These are phyloP conservation scores for Curvularia sp. DNA, from an alignment of 2,329 filamentous ascomycete species.

Conservation along the genomic window DNA sequence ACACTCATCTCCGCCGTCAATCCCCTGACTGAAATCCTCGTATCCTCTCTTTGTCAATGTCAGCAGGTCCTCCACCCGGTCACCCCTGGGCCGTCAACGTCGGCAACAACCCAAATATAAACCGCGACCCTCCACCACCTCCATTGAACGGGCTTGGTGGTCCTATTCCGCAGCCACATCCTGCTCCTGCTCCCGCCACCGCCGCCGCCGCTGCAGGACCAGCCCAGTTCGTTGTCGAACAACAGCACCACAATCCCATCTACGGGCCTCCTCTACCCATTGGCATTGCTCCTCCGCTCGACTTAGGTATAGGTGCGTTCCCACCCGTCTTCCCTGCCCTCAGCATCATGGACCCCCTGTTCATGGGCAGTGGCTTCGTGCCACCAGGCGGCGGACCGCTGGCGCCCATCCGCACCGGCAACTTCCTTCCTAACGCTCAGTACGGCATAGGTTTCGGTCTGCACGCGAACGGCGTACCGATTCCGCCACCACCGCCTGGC, in stretches of 20 bases:
- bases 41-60: constrained; percentile 25
- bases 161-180: constrained; percentile 19
- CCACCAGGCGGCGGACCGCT: constrained; percentile 34
- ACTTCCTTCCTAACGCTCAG: constrained; percentile 36
- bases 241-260: constrained; percentile 34
- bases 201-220: neutral
- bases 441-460: constrained; percentile 39
- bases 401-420: constrained; percentile 34
- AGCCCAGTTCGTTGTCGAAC: constrained; percentile 29
- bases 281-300: constrained; percentile 25
- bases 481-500: constrained; percentile 38
- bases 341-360: constrained; percentile 33
- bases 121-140: constrained; percentile 43
- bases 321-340: constrained; percentile 27
- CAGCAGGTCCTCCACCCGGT: constrained; percentile 38
- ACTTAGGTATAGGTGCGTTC: constrained; percentile 36
- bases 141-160: constrained; percentile 26
- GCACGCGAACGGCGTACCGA: constrained; percentile 29
- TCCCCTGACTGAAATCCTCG: neutral
- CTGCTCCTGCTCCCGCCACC: constrained; percentile 6
- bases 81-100: constrained; percentile 41
- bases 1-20: neutral
- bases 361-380: constrained; percentile 16
- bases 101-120: constrained; percentile 47
- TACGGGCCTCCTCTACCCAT: constrained; percentile 35